Evolutionary conservation across 108 stramenopile genomes (phyloP).

Genomic region (Fragilariopsis cylindrus): DNA sequence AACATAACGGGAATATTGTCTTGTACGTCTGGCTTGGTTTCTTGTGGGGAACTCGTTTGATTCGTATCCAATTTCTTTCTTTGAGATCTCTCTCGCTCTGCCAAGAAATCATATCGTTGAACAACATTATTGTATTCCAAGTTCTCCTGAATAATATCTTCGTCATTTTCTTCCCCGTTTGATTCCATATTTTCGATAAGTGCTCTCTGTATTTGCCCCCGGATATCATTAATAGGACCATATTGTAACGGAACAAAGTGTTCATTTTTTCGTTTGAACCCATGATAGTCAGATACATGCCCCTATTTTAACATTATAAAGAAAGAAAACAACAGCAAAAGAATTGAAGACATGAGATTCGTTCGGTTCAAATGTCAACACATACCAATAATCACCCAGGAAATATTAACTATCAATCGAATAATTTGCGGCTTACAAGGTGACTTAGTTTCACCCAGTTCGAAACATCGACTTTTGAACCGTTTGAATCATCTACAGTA

Average conservation of each 20-base stretch:
- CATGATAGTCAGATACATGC: constrained; percentile 34
- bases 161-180: background rate
- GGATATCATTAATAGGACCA: constrained; percentile 10
- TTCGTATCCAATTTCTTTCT: background rate
- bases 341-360: no score
- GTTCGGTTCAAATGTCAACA: no score
- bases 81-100: constrained; percentile 6
- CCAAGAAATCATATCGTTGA: background rate
- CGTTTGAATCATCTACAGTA: background rate
- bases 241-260: constrained; percentile 26
- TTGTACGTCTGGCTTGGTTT: background rate
- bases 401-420: background rate
- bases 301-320: constrained; percentile 15
- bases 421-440: background rate
- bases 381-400: no score
- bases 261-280: constrained; percentile 27
- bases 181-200: constrained; percentile 12
- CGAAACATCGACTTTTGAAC: background rate
- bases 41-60: background rate
- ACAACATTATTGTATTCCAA: constrained; percentile 9
- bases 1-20: background rate
- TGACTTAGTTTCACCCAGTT: constrained; percentile 1
- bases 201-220: constrained; percentile 11
- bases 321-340: no score
- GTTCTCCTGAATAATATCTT: constrained; percentile 7